Evolutionary conservation across 2,329 filamentous ascomycete genomes (phyloP), one percentile per base, ranked within the genome.

Genomic region (Stemphylium lycopersici): DNA sequence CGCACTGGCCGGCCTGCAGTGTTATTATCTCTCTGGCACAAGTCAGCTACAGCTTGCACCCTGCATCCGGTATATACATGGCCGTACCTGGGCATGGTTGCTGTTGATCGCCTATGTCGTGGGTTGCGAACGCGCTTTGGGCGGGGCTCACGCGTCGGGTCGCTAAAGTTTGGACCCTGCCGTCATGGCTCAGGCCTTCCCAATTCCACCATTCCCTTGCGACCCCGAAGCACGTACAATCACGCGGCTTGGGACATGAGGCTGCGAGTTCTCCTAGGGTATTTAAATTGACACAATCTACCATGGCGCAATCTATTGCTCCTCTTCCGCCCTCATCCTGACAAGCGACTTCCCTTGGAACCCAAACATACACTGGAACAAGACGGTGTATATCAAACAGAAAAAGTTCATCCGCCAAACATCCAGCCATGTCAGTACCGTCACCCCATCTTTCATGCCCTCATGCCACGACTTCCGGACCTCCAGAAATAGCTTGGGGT

Each of bases 1-100:
- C 95, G 84, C 95, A 98, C 80, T 98, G 95, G 84, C 95, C 95
- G 63, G 96, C 93, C 80, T 99, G 95, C 70, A 99, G 90, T 59
- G 96, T 99, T 78, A 99, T 99, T 71, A 99, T 99, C 85, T 99
- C 95, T 79, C 95, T 97, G 68, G 1, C 6, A 6, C 18, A 5
- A 18, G 38, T 67, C n/a, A 66, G 59, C 46, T 24, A 38, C 34
- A 32, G 22, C 15, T 34, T 20, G 36, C 12, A 31, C 20, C 16
- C 29, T 33, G 7, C 2, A 6, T 49, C 18, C 39, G n/a, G 26
- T 31, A 33, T 22, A n/a, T 33, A 4, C n/a, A 37, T 33, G 11
- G 16, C 42, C 68, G 31, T 67, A 74, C 73, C 73, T 73, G 32
- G 73, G 73, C 73, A 76, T 76, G 53, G 56, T 74, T 10, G 62